Evolutionary conservation across 2,329 filamentous ascomycete genomes (phyloP), one percentile per base, ranked within the genome.

Genomic region (Chalaropsis thielavioides): DNA sequence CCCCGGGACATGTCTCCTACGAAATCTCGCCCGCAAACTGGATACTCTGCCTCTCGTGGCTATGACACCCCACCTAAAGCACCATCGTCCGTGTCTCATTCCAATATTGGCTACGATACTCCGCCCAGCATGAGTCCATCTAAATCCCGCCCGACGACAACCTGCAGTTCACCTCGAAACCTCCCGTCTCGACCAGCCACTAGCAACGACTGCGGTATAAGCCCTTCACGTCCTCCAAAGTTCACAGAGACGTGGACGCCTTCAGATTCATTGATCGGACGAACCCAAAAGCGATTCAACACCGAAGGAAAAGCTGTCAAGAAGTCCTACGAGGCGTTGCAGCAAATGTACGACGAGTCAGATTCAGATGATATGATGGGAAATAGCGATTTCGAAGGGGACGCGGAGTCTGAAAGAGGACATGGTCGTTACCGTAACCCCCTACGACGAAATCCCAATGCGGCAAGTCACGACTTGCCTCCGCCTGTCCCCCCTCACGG

Each of bases 181-280:
- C 17, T 11, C 15, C 11, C 41, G 2, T n/a, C 59, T 24, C 44
- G 46, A 2, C 35, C 62, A 19, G 60, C 61, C n/a, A 43, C 63
- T 24, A 54, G 54, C 40, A 59, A 62, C 27, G 35, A 63, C 15
- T 46, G 38, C 15, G 27, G 27, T 3, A 24, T 41, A 15, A 63
- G 44, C 17, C 44, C 61, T 41, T 60, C 46, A 74, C 78, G 79
- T 40, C 68, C 73, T 0, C 75, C 76, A 51, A 78, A 75, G 68
- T 82, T 82, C 69, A 82, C 77, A 4, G 81, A 83, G 70, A 76
- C 79, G 0, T 83, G 81, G 81, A 77, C 77, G 68, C 75, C 81
- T 1, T 78, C 79, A 0, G 80, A 83, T 46, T 81, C 80, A 1
- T 76, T 82, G 51, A 76, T 81, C 70, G 77, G 75, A 62, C 78